These are phyloP conservation scores for Barnettozyma populi DNA, from an alignment of 805 yeast species.

Conservation along the genomic window DNA sequence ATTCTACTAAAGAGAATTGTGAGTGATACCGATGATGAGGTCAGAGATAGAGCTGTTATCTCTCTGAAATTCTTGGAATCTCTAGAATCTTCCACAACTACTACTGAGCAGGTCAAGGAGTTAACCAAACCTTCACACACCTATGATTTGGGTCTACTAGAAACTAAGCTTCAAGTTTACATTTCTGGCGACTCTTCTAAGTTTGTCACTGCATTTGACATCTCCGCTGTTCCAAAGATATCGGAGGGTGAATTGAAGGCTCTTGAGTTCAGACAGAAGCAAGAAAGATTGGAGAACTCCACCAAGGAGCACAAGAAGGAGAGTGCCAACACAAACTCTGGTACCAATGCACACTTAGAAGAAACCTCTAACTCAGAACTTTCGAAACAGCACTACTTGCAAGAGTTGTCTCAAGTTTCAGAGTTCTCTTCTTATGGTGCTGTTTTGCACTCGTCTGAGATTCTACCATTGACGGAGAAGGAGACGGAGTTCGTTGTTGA, in stretches of 20 bases:
- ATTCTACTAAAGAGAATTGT: constrained; percentile 78
- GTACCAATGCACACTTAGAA: constrained; percentile 8
- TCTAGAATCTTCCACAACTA: constrained; percentile 29
- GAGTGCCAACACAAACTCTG: not conserved
- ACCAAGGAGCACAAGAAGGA: constrained; percentile 6
- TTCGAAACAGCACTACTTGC: constrained; percentile 60
- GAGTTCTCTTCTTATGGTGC: constrained; percentile 72
- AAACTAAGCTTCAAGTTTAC: constrained; percentile 68
- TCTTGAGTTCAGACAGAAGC: constrained; percentile 51
- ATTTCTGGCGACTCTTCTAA: constrained; percentile 40
- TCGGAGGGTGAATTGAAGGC: constrained; percentile 66
- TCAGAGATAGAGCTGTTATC: constrained; percentile 93
- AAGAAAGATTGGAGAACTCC: constrained; percentile 28
- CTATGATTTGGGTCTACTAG: constrained; percentile 74
- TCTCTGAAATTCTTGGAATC: constrained; percentile 60
- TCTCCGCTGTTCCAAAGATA: constrained; percentile 57
- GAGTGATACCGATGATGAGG: constrained; percentile 91
- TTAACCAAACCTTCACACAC: constrained; percentile 63
- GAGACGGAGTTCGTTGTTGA: constrained; percentile 91
- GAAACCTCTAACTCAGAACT: constrained; percentile 28
- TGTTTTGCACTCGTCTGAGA: constrained; percentile 63
- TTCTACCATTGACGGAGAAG: constrained; percentile 72
- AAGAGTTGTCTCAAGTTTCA: constrained; percentile 63
- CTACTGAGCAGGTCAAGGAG: constrained; percentile 33
- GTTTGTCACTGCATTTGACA: constrained; percentile 60